Base-by-base conservation (phyloP, 441 rosid genomes). In the Erodium texanum region DNA sequence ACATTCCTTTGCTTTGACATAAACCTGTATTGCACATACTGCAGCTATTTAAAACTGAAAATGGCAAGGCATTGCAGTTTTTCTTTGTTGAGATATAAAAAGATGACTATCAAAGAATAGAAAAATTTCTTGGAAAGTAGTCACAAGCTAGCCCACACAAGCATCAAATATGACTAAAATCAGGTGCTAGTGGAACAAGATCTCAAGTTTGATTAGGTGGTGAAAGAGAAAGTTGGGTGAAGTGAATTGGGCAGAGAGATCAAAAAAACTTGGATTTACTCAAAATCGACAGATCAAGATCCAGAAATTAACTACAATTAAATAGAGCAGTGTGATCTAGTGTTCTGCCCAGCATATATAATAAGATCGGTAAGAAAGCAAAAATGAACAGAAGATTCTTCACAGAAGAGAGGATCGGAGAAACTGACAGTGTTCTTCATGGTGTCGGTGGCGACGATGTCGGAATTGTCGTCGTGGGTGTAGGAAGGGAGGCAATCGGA, bases 391-490 rank as follows among this genome's bases (percentile, higher is more conserved):
- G 43, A 36, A 7, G 12, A 12, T 9, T 41, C 48, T 41, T 41
- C 20, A 54, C 7, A 16, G 2, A 1, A 19, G n/a, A 18, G 18
- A 4, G 23, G 61, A 54, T 54, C 22, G 61, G 59, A 70, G 29
- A 6, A 7, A 3, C 24, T 67, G 75, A 89, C 97, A 19, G 96
- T 89, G 80, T 93, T 93, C 71, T 93, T 93, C 88, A 93, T 90
- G 76, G 97, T 87, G 68, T 93, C 98, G 14, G 98, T 90, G 65
- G 96, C 93, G 76, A 93, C 98, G 65, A 93, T 80, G 64, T 87
- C 81, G 34, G 98, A 89, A 70, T 90, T 93, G 74, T 90, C 93
- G 52, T 82, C 89, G 52, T 75, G 66, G 68, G 73, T 36, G 68
- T 93, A 93, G 41, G 98, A 81, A 58, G 75, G 63, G 68, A 86